These are phyloP conservation scores for Plasmodium reichenowi DNA, from an alignment of 169 alveolate species.

Conservation along the genomic window DNA sequence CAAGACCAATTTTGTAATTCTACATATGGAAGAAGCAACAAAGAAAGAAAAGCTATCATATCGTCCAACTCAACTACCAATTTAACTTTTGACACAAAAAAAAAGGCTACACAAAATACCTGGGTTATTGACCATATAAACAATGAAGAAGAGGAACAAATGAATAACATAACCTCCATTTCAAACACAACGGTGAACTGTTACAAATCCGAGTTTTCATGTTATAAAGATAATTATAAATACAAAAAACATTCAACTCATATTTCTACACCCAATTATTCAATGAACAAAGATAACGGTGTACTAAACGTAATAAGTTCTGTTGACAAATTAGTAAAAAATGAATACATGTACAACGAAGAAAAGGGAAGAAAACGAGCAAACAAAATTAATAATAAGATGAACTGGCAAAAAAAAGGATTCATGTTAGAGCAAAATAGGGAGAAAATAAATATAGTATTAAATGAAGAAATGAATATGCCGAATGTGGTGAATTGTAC, in stretches of 20 bases:
- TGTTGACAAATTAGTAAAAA: not conserved
- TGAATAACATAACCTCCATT: not conserved
- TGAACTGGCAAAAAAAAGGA: not conserved
- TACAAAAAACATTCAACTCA: not conserved
- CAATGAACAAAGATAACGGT: not conserved
- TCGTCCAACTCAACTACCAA: not conserved
- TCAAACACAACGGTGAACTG: conserved; percentile 31
- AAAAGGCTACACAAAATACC: conserved; percentile 7
- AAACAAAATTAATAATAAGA: not conserved
- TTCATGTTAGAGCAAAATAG: not conserved
- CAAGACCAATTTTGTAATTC: too few species aligned
- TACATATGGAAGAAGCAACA: not conserved
- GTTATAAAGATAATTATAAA: conserved; percentile 5
- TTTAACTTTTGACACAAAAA: not conserved
- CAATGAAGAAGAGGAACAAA: conserved; percentile 4
- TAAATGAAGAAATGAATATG: too few species aligned
- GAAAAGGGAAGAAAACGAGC: not conserved
- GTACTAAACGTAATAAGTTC: not conserved
- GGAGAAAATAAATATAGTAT: too few species aligned
- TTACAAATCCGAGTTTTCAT: conserved; percentile 18
- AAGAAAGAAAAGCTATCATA: not conserved
- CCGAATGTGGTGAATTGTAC: too few species aligned
- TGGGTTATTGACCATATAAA: not conserved
- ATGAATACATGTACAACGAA: not conserved
- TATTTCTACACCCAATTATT: not conserved